Conservation (phyloP, 768 basidiomycete genomes). For the Arthromyces matolae region DNA sequence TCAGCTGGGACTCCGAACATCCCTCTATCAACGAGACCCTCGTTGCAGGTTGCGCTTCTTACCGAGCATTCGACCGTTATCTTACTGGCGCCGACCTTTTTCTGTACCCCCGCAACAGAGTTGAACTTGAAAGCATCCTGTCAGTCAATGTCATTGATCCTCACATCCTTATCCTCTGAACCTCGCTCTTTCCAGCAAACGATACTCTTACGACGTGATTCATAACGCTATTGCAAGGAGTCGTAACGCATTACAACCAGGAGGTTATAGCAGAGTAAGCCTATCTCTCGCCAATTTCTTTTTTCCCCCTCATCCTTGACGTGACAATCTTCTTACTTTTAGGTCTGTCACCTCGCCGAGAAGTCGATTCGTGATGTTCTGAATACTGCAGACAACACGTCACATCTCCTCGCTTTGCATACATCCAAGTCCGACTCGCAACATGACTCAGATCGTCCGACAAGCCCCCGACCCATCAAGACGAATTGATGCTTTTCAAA, state of each 20-base stretch:
- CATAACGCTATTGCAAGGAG: constrained; percentile 76
- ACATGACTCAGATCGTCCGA: constrained; percentile 29
- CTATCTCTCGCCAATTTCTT: background rate
- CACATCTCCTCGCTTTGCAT: constrained; percentile 65
- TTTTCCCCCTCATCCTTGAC: background rate
- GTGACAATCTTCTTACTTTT: constrained; percentile 1
- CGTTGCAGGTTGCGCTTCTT: constrained; percentile 76
- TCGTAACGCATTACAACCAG: constrained; percentile 57
- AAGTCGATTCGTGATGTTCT: constrained; percentile 68
- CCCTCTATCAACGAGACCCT: constrained; percentile 69
- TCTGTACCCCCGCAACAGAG: constrained; percentile 59
- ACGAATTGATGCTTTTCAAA: constrained; percentile 30
- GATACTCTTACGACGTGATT: constrained; percentile 77
- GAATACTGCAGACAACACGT: constrained; percentile 62
- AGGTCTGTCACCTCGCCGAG: constrained; percentile 72
- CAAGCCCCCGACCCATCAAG: constrained; percentile 34
- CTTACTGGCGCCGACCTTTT: constrained; percentile 69
- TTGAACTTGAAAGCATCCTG: constrained; percentile 71
- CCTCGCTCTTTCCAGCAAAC: constrained; percentile 42
- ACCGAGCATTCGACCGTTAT: constrained; percentile 74
- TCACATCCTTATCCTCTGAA: constrained; percentile 5
- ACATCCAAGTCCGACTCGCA: constrained; percentile 26
- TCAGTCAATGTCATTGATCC: constrained; percentile 33
- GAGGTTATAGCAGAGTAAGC: constrained; percentile 45
- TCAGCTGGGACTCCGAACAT: constrained; percentile 67